phyloP scores from a whole-genome alignment of 1,284 basidiomycete species.

The Cryptococcus hybrid region DNA sequence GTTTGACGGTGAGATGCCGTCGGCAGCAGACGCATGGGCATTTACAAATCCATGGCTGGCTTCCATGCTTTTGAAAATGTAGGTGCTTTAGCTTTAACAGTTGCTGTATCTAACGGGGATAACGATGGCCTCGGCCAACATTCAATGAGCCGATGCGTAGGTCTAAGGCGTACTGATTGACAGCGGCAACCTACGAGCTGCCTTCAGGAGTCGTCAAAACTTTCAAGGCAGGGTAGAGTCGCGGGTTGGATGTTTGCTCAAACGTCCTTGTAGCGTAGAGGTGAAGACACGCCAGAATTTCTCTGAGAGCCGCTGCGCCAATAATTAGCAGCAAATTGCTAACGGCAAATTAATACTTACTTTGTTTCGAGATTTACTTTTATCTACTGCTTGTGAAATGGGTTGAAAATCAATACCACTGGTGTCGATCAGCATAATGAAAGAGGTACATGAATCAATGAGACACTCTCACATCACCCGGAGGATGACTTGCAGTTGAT shows the following conservation, averaged over 20 bases:
- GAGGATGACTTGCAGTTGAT: conserved; percentile 64
- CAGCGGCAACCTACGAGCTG: conserved; percentile 57
- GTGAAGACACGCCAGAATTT: conserved; percentile 60
- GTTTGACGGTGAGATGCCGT: conserved; percentile 7
- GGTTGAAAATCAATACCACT: conserved; percentile 41
- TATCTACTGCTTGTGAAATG: conserved; percentile 29
- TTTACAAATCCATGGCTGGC: conserved; percentile 40
- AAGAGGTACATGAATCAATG: not conserved
- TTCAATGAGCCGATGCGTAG: conserved; percentile 74
- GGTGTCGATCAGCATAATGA: not conserved
- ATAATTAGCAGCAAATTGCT: conserved; percentile 5
- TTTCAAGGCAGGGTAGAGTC: not conserved
- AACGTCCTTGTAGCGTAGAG: conserved; percentile 53
- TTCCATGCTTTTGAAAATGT: conserved; percentile 74
- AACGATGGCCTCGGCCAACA: conserved; percentile 61
- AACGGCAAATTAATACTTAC: conserved; percentile 10
- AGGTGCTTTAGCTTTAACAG: conserved; percentile 37
- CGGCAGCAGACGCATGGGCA: conserved; percentile 10
- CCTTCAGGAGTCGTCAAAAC: not conserved
- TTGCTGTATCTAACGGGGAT: conserved; percentile 78
- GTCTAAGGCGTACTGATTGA: conserved; percentile 65
- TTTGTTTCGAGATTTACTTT: conserved; percentile 34
- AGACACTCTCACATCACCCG: conserved; percentile 53
- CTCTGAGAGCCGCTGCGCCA: conserved; percentile 58
- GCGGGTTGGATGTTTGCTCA: conserved; percentile 4